Evolutionary conservation across 176 grass and related monocot species (phyloP), one percentile per base, ranked within the genome.

Genomic region (Elaeis guineensis): DNA sequence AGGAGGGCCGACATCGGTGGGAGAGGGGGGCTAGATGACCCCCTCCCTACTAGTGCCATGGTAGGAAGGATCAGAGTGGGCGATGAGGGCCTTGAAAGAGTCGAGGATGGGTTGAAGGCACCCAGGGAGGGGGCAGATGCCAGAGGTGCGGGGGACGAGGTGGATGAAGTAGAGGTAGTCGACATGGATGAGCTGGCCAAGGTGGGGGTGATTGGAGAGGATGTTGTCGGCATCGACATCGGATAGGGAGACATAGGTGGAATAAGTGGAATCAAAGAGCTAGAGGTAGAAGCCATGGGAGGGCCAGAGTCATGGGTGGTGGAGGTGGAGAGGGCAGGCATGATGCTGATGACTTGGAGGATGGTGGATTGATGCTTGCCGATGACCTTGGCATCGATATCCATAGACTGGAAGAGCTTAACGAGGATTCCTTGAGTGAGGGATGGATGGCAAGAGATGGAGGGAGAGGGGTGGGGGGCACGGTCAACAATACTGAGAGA

Each of bases 101-200:
- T 79, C 76, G 50, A 57, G 62, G 65, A 64, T 83, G 18, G 82
- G 72, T 15, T 86, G 22, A 17, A 65, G 26, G 19, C 85, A 78
- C 11, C 81, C 74, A 0, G 90, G 74, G 0, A 89, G 82, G 32
- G 67, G 64, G n/a, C 90, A 78, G 58, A 95, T 70, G 17, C 90
- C 85, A 15, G 80, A n/a, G 3, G 90, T 85, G 51, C 80, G 82
- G 16, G 90, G 90, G 0, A 89, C 77, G 1, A 85, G 90, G 21
- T 54, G 69, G 26, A 82, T 78, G 55, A 89, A 86, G 44, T 76
- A 60, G 71, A 95, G 71, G 54, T 79, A 79, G 48, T 95, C 82
- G 64, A 95, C 77, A 77, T 95, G 89, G 55, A 95, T 81, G 52
- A 95, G 76, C 52, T 89, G 90, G 1, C 86, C 90, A 50, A 95